Evolutionary conservation across 2,329 filamentous ascomycete species (phyloP).

Genomic region (Phyllosticta paracitricarpa): DNA sequence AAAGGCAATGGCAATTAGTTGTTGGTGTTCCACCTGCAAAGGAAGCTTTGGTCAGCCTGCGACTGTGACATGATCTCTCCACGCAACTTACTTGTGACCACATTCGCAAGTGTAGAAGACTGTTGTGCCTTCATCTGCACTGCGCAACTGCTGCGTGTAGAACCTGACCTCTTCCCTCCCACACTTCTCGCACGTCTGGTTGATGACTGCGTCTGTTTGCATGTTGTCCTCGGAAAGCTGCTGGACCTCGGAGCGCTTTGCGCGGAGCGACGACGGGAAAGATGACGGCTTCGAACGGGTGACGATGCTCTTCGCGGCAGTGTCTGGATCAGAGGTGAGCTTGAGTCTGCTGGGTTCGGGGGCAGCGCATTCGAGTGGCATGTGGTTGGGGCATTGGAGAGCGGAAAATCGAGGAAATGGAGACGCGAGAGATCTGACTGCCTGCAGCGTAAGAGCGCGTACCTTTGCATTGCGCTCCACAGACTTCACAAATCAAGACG

Average conservation of each 20-base stretch:
- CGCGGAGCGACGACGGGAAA: constrained; percentile 80
- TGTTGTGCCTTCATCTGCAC: constrained; percentile 91
- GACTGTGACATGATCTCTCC: neutral
- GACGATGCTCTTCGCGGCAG: constrained; percentile 62
- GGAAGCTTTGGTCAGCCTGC: constrained; percentile 10
- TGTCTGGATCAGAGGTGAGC: constrained; percentile 43
- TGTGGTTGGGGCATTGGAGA: neutral
- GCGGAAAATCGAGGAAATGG: neutral
- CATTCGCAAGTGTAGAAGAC: constrained; percentile 86
- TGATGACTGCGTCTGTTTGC: constrained; percentile 59
- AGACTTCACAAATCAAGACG: constrained; percentile 73
- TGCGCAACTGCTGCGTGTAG: constrained; percentile 73
- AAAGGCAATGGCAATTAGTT: constrained; percentile 38
- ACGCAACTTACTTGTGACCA: constrained; percentile 59
- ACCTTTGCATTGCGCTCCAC: constrained; percentile 79
- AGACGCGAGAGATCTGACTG: neutral
- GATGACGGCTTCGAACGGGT: constrained; percentile 81
- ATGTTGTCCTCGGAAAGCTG: constrained; percentile 68
- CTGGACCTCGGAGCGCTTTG: constrained; percentile 80
- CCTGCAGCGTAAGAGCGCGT: constrained; percentile 7
- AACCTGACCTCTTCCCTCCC: constrained; percentile 74
- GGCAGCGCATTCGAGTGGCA: neutral
- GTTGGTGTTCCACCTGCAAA: constrained; percentile 45
- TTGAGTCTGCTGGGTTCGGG: neutral
- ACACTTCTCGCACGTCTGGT: constrained; percentile 69